These are phyloP conservation scores for Rhinocladiella similis DNA, from an alignment of 2,329 filamentous ascomycete species.

Conservation along the genomic window DNA sequence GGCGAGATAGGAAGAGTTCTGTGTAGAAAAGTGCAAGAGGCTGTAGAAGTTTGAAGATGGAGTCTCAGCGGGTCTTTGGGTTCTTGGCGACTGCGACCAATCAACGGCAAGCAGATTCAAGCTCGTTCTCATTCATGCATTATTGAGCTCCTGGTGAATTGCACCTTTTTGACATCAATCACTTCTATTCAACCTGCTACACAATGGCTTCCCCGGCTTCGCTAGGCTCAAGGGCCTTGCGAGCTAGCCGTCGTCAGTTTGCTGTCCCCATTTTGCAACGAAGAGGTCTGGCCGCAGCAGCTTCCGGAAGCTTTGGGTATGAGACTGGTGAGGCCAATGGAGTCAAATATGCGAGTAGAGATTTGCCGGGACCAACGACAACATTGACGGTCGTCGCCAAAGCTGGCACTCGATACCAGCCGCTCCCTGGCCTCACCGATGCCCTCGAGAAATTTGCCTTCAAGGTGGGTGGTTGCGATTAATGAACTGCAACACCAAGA, in stretches of 20 bases:
- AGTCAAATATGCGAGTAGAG: conserved; percentile 89
- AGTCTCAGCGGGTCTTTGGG: not conserved
- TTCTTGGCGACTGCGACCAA: conserved; percentile 20
- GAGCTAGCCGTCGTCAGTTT: conserved; percentile 60
- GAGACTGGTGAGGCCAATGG: conserved; percentile 82
- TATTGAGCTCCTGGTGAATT: conserved; percentile 30
- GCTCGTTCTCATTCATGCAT: not conserved
- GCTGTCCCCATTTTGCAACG: conserved; percentile 56
- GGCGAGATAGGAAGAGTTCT: not conserved
- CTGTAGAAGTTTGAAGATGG: not conserved
- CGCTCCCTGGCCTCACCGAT: conserved; percentile 82
- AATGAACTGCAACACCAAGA: conserved; percentile 27
- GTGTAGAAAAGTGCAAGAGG: not conserved
- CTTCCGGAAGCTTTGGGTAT: conserved; percentile 79
- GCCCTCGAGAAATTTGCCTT: conserved; percentile 95
- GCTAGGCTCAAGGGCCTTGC: conserved; percentile 64
- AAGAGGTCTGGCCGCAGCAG: conserved; percentile 65
- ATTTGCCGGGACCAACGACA: conserved; percentile 82
- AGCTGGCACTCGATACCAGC: conserved; percentile 91
- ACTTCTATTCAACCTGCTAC: conserved; percentile 38
- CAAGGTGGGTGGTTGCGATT: conserved; percentile 65
- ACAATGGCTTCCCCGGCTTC: conserved; percentile 69
- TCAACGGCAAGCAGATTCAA: conserved; percentile 32
- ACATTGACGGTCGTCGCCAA: conserved; percentile 90
- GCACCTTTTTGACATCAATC: conserved; percentile 47